Percentiles rank a stretch among this genome's conserved stretches.
Evolutionary conservation across 208 protist species (phyloP).

Genomic region (Leishmania guyanensis): DNA sequence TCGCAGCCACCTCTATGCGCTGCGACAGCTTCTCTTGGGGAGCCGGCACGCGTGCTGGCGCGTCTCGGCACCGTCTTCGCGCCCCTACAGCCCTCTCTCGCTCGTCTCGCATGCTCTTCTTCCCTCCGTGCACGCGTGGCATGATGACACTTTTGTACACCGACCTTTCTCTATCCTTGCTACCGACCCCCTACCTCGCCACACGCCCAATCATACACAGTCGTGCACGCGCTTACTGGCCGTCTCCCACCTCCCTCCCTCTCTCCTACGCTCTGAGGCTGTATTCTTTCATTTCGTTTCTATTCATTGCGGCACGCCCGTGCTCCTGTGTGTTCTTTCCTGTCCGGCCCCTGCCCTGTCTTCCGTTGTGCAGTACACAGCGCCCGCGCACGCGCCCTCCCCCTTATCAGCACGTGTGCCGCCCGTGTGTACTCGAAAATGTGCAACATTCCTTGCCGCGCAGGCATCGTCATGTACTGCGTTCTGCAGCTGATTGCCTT

Average conservation of each 20-base stretch:
- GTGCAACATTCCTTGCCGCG: conserved; percentile 20
- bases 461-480: conserved; percentile 33
- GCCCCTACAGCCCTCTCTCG: not conserved
- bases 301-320: not conserved
- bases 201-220: not conserved
- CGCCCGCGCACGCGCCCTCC: not conserved
- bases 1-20: not conserved
- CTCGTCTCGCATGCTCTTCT: not conserved
- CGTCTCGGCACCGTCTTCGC: not conserved
- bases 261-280: not conserved
- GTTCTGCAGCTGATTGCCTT: conserved; percentile 45
- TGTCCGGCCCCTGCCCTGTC: not conserved
- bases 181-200: not conserved
- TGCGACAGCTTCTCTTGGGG: not conserved
- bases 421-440: conserved; percentile 6
- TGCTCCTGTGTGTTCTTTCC: not conserved
- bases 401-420: not conserved
- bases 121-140: not conserved
- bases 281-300: not conserved
- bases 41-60: not conserved
- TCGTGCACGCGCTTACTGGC: not conserved
- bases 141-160: not conserved
- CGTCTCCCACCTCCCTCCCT: not conserved
- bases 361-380: not conserved
- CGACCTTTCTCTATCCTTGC: not conserved